phyloP scores from a whole-genome alignment of 768 basidiomycete species.

The Amanita muscaria region DNA sequence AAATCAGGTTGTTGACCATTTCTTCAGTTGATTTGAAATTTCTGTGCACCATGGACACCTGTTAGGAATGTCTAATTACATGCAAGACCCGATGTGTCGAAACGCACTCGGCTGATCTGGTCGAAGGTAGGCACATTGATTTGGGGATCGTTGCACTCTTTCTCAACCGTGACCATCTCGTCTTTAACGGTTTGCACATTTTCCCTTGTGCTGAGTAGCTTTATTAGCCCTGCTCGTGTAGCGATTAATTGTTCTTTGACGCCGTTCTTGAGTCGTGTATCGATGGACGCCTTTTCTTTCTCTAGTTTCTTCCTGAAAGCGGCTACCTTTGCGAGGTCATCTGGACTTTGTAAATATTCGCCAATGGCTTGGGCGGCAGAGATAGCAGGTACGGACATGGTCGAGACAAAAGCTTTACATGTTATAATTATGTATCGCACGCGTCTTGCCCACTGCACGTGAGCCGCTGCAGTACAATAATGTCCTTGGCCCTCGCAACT shows the following conservation, averaged over 20 bases:
- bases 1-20: slow-evolving; percentile 89
- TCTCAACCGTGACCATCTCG: slow-evolving; percentile 76
- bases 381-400: slow-evolving; percentile 45
- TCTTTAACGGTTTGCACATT: slow-evolving; percentile 80
- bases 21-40: slow-evolving; percentile 94
- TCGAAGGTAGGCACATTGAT: slow-evolving; percentile 81
- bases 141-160: slow-evolving; percentile 64
- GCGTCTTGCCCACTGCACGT: too few species aligned
- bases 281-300: slow-evolving; percentile 94
- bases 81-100: neutral
- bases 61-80: neutral
- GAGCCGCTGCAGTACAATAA: too few species aligned
- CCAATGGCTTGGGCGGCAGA: slow-evolving; percentile 81
- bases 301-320: slow-evolving; percentile 90
- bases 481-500: slow-evolving; percentile 14
- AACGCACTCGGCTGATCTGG: slow-evolving; percentile 85
- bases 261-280: slow-evolving; percentile 80
- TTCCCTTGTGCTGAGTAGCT: slow-evolving; percentile 65
- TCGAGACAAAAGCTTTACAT: neutral
- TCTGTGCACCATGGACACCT: slow-evolving; percentile 95
- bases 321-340: slow-evolving; percentile 83
- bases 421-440: too few species aligned
- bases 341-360: slow-evolving; percentile 87
- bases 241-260: slow-evolving; percentile 91
- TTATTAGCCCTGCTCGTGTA: slow-evolving; percentile 80